These are phyloP conservation scores for Cyberlindnera bimundalis DNA, from an alignment of 805 yeast genomes.

Conservation along the genomic window DNA sequence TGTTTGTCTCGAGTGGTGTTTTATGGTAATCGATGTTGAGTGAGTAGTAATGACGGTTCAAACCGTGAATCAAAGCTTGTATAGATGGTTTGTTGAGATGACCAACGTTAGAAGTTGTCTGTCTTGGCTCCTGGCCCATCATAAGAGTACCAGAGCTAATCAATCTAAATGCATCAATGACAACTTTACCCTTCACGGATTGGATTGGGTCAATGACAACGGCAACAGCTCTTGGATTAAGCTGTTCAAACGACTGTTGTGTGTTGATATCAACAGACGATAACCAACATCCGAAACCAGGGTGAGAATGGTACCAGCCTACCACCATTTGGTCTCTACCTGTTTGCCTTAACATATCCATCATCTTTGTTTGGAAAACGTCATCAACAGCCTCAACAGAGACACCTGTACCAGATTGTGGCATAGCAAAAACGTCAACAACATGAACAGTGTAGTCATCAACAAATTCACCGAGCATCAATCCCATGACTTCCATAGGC, in stretches of 20 bases:
- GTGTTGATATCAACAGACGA: slow-evolving; percentile 97
- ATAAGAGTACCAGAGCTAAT: slow-evolving; percentile 83
- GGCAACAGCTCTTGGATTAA: slow-evolving; percentile 94
- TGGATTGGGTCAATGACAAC: slow-evolving; percentile 98
- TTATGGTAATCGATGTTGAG: slow-evolving; percentile 92
- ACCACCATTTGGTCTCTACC: slow-evolving; percentile 99
- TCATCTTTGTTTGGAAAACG: slow-evolving; percentile 97
- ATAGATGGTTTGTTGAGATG: slow-evolving; percentile 93
- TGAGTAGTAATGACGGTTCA: slow-evolving; percentile 95
- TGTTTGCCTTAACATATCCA: slow-evolving; percentile 98
- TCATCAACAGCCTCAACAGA: slow-evolving; percentile 99
- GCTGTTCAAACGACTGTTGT: slow-evolving; percentile 95
- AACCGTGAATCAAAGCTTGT: slow-evolving; percentile 94
- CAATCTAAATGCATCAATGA: slow-evolving; percentile 95
- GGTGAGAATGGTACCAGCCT: slow-evolving; percentile 99
- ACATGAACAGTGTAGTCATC: slow-evolving; percentile 97
- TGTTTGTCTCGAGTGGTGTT: slow-evolving; percentile 86
- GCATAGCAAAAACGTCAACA: slow-evolving; percentile 99
- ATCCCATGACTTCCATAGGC: slow-evolving; percentile 92
- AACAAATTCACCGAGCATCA: slow-evolving; percentile 97
- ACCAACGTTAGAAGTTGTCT: slow-evolving; percentile 93
- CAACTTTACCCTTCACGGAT: slow-evolving; percentile 97
- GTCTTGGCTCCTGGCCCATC: slow-evolving; percentile 98
- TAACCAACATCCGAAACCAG: slow-evolving; percentile 99
- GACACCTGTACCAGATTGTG: slow-evolving; percentile 97